Base-by-base conservation (phyloP, 331 rosid genomes). In the Erythrophleum ivorense region DNA sequence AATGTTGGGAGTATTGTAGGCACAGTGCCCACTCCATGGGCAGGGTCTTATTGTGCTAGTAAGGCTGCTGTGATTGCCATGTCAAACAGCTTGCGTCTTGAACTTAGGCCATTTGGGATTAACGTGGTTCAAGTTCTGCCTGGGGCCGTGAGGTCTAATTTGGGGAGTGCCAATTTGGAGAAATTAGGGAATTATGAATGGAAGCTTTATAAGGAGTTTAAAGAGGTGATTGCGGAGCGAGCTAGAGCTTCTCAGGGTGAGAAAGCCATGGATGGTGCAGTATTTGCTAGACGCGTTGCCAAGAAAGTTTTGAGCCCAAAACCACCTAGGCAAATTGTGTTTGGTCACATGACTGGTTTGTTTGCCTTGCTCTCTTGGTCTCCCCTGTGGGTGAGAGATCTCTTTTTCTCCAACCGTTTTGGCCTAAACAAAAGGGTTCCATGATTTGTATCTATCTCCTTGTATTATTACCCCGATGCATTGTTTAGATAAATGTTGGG, bases 1-100 rank as follows among this genome's bases (percentile, higher is more conserved):
- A 95, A 95, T 52, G 59, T 95, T 15, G 97, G 97, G 0, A 95
- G 95, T 14, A 73, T 91, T 0, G 97, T 92, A 0, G 97, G 97
- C 1, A 70, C 54, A 2, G 92, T 87, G 31, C 67, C 97, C 5
- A 95, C 97, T 0, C 98, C 98, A 0, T 95, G 98, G 97, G 92
- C 93, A 3, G 97, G 98, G 33, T 84, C 97, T 31, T 90, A 90
- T 38, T 95, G 98, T 74, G 87, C 92, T 14, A 90, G 87, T 46
- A 95, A 90, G 69, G 97, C 97, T 8, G 81, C 87, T 0, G 88
- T 90, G 52, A 92, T 90, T 29, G 94, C 97, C 31, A 86, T 95
- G 88, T 82, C 97, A 21, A 62, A 90, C 71, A 83, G 85, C 31
- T 69, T 93, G 84, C 84, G 97, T 3, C 74, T 95, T 33, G 94